Base-by-base conservation (phyloP, 2,329 filamentous ascomycete species). In the Paecilomyces dactylethromorphus region DNA sequence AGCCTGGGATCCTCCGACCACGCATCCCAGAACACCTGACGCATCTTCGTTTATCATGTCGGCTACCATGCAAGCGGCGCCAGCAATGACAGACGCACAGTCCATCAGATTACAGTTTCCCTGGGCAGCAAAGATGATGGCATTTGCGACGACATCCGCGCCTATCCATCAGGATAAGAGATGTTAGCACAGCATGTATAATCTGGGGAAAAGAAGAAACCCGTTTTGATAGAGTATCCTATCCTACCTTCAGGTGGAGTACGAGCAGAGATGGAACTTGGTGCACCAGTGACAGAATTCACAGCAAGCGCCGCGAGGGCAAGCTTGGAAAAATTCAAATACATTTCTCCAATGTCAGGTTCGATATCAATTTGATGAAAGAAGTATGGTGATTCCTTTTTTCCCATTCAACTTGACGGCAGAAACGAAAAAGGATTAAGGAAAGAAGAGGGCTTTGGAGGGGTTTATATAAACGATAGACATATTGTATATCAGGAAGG, bases 51-150 rank as follows among this genome's bases (percentile, higher is more conserved):
- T 29, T 13, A 21, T 12, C 21, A 52, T 52, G 6, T 29, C 50
- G 22, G 24, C 13, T 24, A 10, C 22, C 10, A 45, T 39, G 32
- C 54, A 56, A 39, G 31, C 22, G 11, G 54, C 33, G n/a, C 33
- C 35, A n/a, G 54, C 29, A 7, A 56, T 49, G 33, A 56, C 54
- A 56, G 32, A 15, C 22, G 54, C 54, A 24, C 54, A 56, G 33
- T 33, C 22, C 11, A 26, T 24, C 32, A 39, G 26, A 33, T 56
- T 56, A 22, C 54, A 56, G 12, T 35, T 8, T 13, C 12, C n/a
- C 31, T 54, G 53, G 7, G 29, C 18, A 18, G 53, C 53, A 4
- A 8, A 22, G 3, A 32, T 32, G 15, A 54, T 54, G n/a, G 29
- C 29, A 15, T 35, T 29, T 13, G 53, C 53, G 3, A 54, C 53